Percentiles rank a stretch among this genome's conserved stretches.
These are phyloP conservation scores for Micractinium sp. DNA, from an alignment of 139 green algal species.

Conservation along the genomic window DNA sequence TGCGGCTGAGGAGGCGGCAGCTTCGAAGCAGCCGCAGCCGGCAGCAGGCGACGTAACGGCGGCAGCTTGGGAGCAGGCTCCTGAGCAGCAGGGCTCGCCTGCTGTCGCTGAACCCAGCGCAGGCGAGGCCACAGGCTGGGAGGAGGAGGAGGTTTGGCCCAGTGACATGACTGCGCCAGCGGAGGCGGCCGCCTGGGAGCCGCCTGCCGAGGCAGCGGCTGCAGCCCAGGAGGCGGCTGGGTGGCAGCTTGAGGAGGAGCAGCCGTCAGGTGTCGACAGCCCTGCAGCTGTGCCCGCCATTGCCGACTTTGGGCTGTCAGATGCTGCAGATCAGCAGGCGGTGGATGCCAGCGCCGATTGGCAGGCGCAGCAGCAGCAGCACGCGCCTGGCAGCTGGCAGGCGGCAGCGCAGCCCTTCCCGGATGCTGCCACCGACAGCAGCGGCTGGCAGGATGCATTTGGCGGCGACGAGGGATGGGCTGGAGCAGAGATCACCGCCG, in stretches of 20 bases:
- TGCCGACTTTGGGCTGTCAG: neutral
- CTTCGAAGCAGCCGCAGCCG: too few relatives aligned
- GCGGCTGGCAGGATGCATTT: constrained; percentile 6
- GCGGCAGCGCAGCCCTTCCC: neutral
- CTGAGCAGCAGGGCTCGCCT: neutral
- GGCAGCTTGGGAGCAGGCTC: neutral
- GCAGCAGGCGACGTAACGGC: too few relatives aligned
- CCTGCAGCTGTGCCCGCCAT: neutral
- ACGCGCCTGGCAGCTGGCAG: neutral
- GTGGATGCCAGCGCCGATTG: neutral
- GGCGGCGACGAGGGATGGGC: neutral
- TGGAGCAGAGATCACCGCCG: neutral
- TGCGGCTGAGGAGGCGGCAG: neutral
- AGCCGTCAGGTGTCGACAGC: neutral
- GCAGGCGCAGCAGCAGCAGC: neutral
- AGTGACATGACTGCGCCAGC: neutral
- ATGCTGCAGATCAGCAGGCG: neutral
- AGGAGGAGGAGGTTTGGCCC: neutral
- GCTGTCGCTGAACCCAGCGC: neutral
- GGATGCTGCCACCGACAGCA: neutral
- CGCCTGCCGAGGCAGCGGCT: neutral
- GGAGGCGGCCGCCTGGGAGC: neutral
- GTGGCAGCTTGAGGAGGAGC: neutral
- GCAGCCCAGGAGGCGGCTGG: neutral
- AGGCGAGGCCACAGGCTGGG: neutral